Percentiles rank a stretch among this genome's conserved stretches.
Conservation (phyloP, 2,329 filamentous ascomycete species). For the Chaetomiaceae sp. region DNA sequence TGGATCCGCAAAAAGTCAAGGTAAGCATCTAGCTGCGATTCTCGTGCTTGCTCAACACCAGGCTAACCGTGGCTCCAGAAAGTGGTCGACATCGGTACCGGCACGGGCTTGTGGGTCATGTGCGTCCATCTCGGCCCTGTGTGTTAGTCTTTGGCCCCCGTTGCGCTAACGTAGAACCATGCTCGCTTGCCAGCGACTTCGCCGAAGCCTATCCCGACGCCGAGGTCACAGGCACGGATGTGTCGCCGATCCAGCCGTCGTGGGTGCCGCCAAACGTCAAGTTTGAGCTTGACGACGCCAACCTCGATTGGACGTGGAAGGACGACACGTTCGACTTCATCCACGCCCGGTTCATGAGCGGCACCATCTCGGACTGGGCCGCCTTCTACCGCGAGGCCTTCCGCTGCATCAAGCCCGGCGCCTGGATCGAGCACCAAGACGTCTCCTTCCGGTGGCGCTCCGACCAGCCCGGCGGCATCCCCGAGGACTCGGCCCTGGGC, state of each 20-base stretch:
- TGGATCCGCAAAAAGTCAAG: too few species aligned
- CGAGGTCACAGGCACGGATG: constrained; percentile 37
- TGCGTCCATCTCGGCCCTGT: neutral
- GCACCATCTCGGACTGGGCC: constrained; percentile 28
- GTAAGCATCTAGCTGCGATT: neutral
- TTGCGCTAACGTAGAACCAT: constrained; percentile 12
- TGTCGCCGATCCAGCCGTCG: constrained; percentile 53
- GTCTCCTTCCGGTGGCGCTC: constrained; percentile 19
- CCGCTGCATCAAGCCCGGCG: constrained; percentile 47
- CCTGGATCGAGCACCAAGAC: constrained; percentile 25
- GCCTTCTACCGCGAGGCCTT: constrained; percentile 33
- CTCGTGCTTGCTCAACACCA: too few species aligned
- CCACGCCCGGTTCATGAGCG: constrained; percentile 29
- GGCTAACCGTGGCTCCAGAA: neutral
- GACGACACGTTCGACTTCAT: constrained; percentile 28
- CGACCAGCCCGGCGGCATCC: constrained; percentile 26
- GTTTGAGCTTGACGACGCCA: constrained; percentile 34
- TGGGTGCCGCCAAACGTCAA: constrained; percentile 50
- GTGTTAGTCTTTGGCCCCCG: too few species aligned
- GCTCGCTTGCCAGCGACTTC: constrained; percentile 17
- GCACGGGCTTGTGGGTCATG: neutral
- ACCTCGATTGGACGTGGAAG: constrained; percentile 22
- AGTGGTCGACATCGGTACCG: neutral
- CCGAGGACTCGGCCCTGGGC: constrained; percentile 19
- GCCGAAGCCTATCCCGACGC: constrained; percentile 13